Base-by-base conservation (phyloP, 2,329 filamentous ascomycete species). In the Scedosporium apiospermum region DNA sequence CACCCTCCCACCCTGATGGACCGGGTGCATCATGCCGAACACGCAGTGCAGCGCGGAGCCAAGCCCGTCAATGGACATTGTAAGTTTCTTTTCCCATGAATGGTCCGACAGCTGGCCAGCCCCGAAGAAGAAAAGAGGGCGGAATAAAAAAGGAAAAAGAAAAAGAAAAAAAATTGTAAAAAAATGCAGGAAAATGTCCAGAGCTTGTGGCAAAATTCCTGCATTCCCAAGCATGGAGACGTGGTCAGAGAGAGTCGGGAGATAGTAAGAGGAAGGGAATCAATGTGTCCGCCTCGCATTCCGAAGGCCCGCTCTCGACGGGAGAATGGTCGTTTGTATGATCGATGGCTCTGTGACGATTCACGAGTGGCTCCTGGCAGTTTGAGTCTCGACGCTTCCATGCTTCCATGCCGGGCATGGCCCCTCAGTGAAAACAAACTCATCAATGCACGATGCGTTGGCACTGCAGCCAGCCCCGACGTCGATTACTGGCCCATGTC, bases 391-490 rank as follows among this genome's bases (percentile, higher is more conserved):
- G 34, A 38, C 34, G 34, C 34, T 49, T 49, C 44, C 44, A 49
- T 10, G 44, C 44, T 49, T 49, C n/a, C 16, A 49, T 18, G 16
- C 16, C 44, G n/a, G n/a, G 44, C 18, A 49, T 49, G 44, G n/a
- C 51, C 51, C 51, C 23, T 26, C 18, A 55, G 4, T 23, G 23
- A 23, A 23, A 27, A 23, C 18, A 55, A 23, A 55, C 18, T 27
- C 51, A 10, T n/a, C n/a, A 34, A 61, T 38, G 60, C 60, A 61
- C 49, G 60, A 61, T 61, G 60, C 30, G 60, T 57, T 61, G 60
- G 60, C 60, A 61, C 26, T 61, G 60, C 60, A 61, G 46, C 27
- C 10, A 30, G 59, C 21, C 38, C 26, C 44, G 34, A 44, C 42
- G n/a, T 30, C 30, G 7, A 6, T 44, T 16, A 61, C 26, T 53